Evolutionary conservation across 768 basidiomycete genomes (phyloP).

Genomic region (Amanita muscaria): DNA sequence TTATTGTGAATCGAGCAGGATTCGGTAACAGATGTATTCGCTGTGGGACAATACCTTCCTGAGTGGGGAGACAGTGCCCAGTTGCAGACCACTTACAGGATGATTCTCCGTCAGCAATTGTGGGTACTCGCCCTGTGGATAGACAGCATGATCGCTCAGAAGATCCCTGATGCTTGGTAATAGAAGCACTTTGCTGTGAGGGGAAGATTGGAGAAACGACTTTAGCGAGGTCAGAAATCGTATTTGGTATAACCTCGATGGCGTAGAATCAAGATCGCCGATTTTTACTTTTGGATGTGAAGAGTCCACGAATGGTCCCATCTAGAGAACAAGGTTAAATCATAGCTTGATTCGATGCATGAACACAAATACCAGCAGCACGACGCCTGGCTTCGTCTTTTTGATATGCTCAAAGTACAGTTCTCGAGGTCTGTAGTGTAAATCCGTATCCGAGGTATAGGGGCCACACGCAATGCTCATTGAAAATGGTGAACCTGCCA

Average conservation of each 20-base stretch:
- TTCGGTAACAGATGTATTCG: constrained; percentile 78
- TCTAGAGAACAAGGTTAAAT: constrained; percentile 31
- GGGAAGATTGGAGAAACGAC: constrained; percentile 48
- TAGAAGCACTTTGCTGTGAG: constrained; percentile 65
- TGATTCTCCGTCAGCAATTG: constrained; percentile 33
- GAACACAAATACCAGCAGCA: constrained; percentile 56
- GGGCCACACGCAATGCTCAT: constrained; percentile 80
- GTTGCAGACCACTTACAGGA: constrained; percentile 33
- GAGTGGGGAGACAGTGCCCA: neutral
- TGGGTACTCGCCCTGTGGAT: constrained; percentile 69
- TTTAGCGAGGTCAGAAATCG: constrained; percentile 52
- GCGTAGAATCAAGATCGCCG: constrained; percentile 64
- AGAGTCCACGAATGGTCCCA: constrained; percentile 87
- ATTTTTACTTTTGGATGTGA: constrained; percentile 63
- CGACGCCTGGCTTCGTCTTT: constrained; percentile 57
- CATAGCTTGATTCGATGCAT: neutral
- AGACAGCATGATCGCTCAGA: constrained; percentile 69
- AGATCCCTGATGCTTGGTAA: constrained; percentile 82
- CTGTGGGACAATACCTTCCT: constrained; percentile 28
- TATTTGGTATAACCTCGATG: constrained; percentile 57
- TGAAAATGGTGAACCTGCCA: constrained; percentile 42
- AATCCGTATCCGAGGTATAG: constrained; percentile 71
- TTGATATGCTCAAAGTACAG: constrained; percentile 55
- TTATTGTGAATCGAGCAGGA: constrained; percentile 77
- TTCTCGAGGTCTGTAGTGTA: constrained; percentile 65